Conservation (phyloP, 352 stramenopile genomes). For the Phytophthora macrochlamydospora region DNA sequence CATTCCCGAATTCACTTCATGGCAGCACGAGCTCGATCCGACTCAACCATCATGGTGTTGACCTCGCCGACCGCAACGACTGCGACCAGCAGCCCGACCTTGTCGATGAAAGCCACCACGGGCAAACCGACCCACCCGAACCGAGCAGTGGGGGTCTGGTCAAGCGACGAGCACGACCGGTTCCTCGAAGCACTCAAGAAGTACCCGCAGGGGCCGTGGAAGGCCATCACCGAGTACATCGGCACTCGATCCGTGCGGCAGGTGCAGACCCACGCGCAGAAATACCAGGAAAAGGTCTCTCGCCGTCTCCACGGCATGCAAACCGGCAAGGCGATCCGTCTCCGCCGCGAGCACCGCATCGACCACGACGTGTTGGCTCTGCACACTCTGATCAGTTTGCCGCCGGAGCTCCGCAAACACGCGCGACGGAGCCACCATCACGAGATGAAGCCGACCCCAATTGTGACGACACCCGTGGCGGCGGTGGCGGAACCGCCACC, state of each 20-base stretch:
- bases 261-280: slow-evolving; percentile 69
- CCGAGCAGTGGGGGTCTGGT: slow-evolving; percentile 52
- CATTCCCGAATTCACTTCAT: slow-evolving; percentile 36
- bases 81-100: not conserved
- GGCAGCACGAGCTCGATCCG: slow-evolving; percentile 14
- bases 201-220: slow-evolving; percentile 60
- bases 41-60: slow-evolving; percentile 14
- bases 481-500: not conserved
- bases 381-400: slow-evolving; percentile 38
- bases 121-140: slow-evolving; percentile 3
- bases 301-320: slow-evolving; percentile 63
- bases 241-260: slow-evolving; percentile 63
- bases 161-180: slow-evolving; percentile 58
- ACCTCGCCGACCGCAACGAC: slow-evolving; percentile 13
- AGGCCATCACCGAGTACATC: slow-evolving; percentile 46
- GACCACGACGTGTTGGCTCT: slow-evolving; percentile 55
- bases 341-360: slow-evolving; percentile 62
- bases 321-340: slow-evolving; percentile 53
- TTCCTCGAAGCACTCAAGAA: slow-evolving; percentile 59
- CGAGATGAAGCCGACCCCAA: slow-evolving; percentile 7
- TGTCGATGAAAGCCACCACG: slow-evolving; percentile 10
- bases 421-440: slow-evolving; percentile 13
- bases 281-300: slow-evolving; percentile 78
- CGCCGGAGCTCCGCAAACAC: slow-evolving; percentile 28
- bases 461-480: not conserved